Base-by-base conservation (phyloP, 2,329 filamentous ascomycete species). In the Trichoderma hamatum region DNA sequence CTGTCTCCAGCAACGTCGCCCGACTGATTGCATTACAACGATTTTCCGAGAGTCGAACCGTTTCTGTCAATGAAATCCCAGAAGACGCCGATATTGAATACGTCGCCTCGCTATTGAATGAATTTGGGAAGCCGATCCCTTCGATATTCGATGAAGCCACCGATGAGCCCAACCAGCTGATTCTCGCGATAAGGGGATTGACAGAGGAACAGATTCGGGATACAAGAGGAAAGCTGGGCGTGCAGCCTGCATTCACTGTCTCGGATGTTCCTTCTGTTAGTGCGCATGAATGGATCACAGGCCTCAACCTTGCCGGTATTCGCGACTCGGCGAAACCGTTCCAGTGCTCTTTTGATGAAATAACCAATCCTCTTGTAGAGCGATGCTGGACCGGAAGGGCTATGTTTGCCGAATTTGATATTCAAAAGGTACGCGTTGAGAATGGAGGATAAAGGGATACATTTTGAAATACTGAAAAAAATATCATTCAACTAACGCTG, bases 1-100 rank as follows among this genome's bases (percentile, higher is more conserved):
- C 81, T 56, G 77, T 88, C 73, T 82, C 85, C 60, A 82, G 83
- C 73, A 82, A 85, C 76, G 80, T 88, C 76, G 86, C 85, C 69
- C 83, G 86, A 75, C 82, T 89, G 70, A 82, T 90, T 74, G 77
- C 90, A 59, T 83, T 88, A 14, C 87, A 88, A 76, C 85, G 88
- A 63, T 78, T 88, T 69, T 82, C 82, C 21, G 80, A 81, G 67
- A 77, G 80, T 39, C 82, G 82, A 74, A 84, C 82, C 71, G 82
- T 83, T 72, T 82, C 81, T 72, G 81, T 81, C 74, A 82, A 79
- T 76, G 84, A 82, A 73, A 80, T 84, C 63, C 83, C 80, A 46
- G 76, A 79, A 32, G 78, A 76, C 39, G 72, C 81, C 70, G 76
- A 81, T 56, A 63, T 74, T 28, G 80, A 84, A 69, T 83, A 86